phyloP scores from a whole-genome alignment of 78 protist species.

The Speleostelium caveatum region DNA sequence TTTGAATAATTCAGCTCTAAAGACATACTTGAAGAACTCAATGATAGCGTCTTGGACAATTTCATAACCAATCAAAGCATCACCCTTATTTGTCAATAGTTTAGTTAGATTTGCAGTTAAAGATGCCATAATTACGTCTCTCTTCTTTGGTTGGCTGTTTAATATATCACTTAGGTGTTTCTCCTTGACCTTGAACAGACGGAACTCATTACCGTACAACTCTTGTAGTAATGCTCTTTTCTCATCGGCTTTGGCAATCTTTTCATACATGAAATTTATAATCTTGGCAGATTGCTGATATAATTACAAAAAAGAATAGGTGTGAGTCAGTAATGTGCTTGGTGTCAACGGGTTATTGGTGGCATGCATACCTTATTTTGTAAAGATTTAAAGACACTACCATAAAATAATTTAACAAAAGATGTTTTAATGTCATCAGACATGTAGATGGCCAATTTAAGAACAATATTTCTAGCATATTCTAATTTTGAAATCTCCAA shows the following conservation, averaged over 20 bases:
- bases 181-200: slow-evolving; percentile 49
- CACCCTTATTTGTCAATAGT: slow-evolving; percentile 55
- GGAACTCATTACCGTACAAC: slow-evolving; percentile 75
- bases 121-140: slow-evolving; percentile 21
- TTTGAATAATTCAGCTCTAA: too few species aligned
- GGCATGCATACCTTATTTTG: neutral
- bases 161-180: slow-evolving; percentile 34
- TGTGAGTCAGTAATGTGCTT: neutral
- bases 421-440: slow-evolving; percentile 28
- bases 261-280: slow-evolving; percentile 41
- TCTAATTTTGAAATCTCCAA: neutral
- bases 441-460: slow-evolving; percentile 45
- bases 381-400: slow-evolving; percentile 9
- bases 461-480: slow-evolving; percentile 64
- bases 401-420: slow-evolving; percentile 42
- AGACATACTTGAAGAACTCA: slow-evolving; percentile 20
- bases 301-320: neutral
- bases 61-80: slow-evolving; percentile 14
- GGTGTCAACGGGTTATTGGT: neutral
- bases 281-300: slow-evolving; percentile 37
- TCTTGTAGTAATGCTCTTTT: slow-evolving; percentile 58
- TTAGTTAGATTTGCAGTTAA: slow-evolving; percentile 18
- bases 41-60: slow-evolving; percentile 48
- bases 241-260: slow-evolving; percentile 42
- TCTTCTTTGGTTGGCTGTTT: slow-evolving; percentile 30